Base-by-base conservation (phyloP, 352 stramenopile species). In the Phytophthora constricta region DNA sequence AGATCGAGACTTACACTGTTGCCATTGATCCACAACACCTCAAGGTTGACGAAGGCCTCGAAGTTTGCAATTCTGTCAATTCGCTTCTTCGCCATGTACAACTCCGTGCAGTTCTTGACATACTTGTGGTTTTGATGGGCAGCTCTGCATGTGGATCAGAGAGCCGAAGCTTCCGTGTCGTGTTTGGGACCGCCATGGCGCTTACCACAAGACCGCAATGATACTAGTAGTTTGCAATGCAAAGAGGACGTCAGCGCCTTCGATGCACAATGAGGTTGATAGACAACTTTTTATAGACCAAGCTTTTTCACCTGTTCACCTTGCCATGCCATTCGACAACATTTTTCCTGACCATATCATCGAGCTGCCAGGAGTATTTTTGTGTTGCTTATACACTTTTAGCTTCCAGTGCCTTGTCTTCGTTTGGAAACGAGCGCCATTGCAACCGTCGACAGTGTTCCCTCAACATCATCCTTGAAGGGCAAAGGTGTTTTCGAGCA, bases 81-180 rank as follows among this genome's bases (percentile, higher is more conserved):
- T 23, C 70, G 65, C 33, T 89, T 89, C 52, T 89, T 79, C 3
- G 83, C 77, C 54, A 97, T 64, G 65, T 96, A 90, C 43, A 97
- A 53, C 66, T 97, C 91, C 7, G 79, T 92, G 71, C 90, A 97
- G 65, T 86, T 90, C 61, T 96, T 96, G 28, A 97, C 84, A 67
- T 95, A 96, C 57, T 97, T 97, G 77, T 87, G 86, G 62, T 97
- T 97, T 93, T 91, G 58, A 95, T 79, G 17, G 90, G 83, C 8
- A 97, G 70, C 66, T 97, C 89, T 0, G 79, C 84, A 28, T 87
- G 70, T 23, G 90, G 90, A 70, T 97, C 79, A 1, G 89, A 68
- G n/a, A 86, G 48, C 17, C 62, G 68, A 68, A 77, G 52, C 62
- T 65, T 69, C n/a, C 53, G 27, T 31, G 46, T 59, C 17, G 57